Percentiles rank a stretch among this genome's conserved stretches.
phyloP scores from a whole-genome alignment of 805 yeast genomes.

The Wickerhamomyces subpelliculosus region DNA sequence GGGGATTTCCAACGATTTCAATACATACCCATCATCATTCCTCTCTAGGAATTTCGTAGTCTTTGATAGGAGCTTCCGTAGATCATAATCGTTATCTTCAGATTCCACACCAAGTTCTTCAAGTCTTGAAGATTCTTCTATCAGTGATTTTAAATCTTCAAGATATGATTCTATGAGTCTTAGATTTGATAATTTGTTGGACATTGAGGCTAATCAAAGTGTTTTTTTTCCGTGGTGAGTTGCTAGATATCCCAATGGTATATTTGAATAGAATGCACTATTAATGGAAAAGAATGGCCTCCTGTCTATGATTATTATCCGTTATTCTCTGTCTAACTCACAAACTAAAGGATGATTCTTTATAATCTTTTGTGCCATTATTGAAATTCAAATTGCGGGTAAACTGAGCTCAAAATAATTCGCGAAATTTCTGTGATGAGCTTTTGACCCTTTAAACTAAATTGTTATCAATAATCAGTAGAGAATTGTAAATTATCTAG shows the following conservation, averaged over 20 bases:
- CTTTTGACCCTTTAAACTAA: neutral
- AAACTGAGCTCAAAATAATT: neutral
- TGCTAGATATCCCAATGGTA: too few species aligned
- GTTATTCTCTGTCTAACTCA: too few species aligned
- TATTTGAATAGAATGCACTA: too few species aligned
- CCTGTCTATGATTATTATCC: too few species aligned
- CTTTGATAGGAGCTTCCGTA: slow-evolving; percentile 16
- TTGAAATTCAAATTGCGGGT: too few species aligned
- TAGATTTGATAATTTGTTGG: slow-evolving; percentile 13
- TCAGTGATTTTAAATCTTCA: slow-evolving; percentile 17
- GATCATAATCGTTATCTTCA: slow-evolving; percentile 16
- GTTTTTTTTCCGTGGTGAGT: too few species aligned
- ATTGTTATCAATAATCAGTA: neutral
- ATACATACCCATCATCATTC: slow-evolving; percentile 20
- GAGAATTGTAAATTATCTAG: neutral
- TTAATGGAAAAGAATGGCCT: too few species aligned
- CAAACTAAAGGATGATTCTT: too few species aligned
- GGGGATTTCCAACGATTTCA: too few species aligned
- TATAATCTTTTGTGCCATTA: too few species aligned
- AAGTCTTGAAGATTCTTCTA: slow-evolving; percentile 18
- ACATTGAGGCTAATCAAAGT: too few species aligned
- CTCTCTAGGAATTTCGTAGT: slow-evolving; percentile 18
- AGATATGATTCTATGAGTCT: slow-evolving; percentile 21
- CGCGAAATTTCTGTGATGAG: neutral
- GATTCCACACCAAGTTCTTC: slow-evolving; percentile 8